Evolutionary conservation across 1,284 basidiomycete genomes (phyloP).

Genomic region (Sutorius eximius): DNA sequence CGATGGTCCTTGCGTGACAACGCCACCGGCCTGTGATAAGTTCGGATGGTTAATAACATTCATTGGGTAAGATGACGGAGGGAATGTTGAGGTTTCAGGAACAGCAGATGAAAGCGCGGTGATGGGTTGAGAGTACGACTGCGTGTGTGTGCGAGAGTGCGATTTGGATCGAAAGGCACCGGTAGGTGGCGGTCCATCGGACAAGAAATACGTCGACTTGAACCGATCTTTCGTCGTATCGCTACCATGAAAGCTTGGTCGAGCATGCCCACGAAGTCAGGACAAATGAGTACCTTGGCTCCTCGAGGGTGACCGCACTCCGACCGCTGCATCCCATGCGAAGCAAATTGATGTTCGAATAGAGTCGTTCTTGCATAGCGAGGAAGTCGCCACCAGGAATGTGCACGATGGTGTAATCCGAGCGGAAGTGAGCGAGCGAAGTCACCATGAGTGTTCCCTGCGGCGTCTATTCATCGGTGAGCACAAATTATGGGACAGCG

Average conservation of each 20-base stretch:
- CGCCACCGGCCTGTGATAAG: constrained; percentile 12
- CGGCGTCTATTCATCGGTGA: constrained; percentile 47
- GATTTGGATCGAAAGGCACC: constrained; percentile 31
- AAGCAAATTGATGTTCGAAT: constrained; percentile 74
- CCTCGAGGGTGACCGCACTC: constrained; percentile 71
- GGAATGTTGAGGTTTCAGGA: constrained; percentile 20
- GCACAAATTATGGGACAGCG: constrained; percentile 2
- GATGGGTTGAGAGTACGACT: constrained; percentile 31
- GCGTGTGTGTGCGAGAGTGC: constrained; percentile 30
- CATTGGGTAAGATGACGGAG: constrained; percentile 21
- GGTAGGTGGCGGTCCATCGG: constrained; percentile 37
- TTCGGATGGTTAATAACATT: constrained; percentile 13
- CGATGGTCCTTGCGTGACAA: constrained; percentile 10
- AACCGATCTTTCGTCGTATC: constrained; percentile 78
- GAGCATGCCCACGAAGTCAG: constrained; percentile 8
- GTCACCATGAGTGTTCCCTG: constrained; percentile 73
- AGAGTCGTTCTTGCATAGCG: constrained; percentile 60
- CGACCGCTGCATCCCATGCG: constrained; percentile 77
- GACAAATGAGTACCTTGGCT: constrained; percentile 50
- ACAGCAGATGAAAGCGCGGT: constrained; percentile 28
- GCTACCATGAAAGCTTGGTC: constrained; percentile 37
- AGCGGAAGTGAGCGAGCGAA: constrained; percentile 80
- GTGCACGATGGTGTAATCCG: constrained; percentile 77
- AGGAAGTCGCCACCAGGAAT: constrained; percentile 71
- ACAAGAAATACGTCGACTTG: constrained; percentile 63